Evolutionary conservation across 306 rosid species (phyloP).

Genomic region (Alnus rubra): DNA sequence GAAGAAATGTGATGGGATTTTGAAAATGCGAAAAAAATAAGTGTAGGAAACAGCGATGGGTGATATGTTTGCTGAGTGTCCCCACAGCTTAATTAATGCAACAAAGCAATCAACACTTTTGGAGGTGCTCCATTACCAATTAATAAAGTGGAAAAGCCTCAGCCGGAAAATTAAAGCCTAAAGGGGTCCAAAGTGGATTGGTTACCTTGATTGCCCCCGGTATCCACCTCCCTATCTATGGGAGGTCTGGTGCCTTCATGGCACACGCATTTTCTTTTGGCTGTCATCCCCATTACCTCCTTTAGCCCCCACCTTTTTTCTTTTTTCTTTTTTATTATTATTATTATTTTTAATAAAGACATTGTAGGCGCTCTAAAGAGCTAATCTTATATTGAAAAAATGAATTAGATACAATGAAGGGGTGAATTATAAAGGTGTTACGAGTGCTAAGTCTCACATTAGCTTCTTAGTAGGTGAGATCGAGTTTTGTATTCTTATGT

Average conservation of each 20-base stretch:
- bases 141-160: neutral
- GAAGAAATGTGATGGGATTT: too few species aligned
- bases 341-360: too few species aligned
- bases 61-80: neutral
- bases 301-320: too few species aligned
- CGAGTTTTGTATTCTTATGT: too few species aligned
- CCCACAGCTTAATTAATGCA: neutral
- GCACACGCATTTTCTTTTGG: neutral
- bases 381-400: too few species aligned
- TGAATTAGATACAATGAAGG: too few species aligned
- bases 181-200: neutral
- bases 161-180: neutral
- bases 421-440: too few species aligned
- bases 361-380: too few species aligned
- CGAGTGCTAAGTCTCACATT: too few species aligned
- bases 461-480: too few species aligned
- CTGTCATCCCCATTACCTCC: neutral
- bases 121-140: neutral
- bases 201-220: neutral
- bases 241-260: neutral
- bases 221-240: neutral
- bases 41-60: neutral
- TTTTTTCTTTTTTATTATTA: too few species aligned
- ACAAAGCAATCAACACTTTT: neutral
- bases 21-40: neutral